These are phyloP conservation scores for Acacia acuminata DNA, from an alignment of 306 rosid species.

Conservation along the genomic window DNA sequence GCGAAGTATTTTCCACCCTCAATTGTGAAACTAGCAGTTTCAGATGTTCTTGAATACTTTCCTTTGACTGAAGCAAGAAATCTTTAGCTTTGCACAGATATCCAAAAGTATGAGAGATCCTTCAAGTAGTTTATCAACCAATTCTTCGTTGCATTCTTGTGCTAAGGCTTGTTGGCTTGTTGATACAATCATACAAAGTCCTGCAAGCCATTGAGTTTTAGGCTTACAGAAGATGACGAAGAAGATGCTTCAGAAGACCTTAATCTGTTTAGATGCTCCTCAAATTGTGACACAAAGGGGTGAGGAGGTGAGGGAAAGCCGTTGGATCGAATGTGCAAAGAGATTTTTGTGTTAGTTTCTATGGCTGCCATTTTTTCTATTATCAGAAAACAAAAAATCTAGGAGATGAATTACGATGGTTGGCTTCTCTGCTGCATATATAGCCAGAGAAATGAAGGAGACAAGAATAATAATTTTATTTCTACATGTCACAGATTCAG, in stretches of 20 bases:
- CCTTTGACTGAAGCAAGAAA: slow-evolving; percentile 1
- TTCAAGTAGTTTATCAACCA: slow-evolving; percentile 18
- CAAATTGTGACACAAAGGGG: slow-evolving; percentile 33
- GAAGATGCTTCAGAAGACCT: slow-evolving; percentile 20
- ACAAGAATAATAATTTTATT: slow-evolving; percentile 20
- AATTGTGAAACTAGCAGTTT: not conserved
- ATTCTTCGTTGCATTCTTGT: slow-evolving; percentile 11
- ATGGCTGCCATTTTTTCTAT: slow-evolving; percentile 39
- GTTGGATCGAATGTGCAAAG: slow-evolving; percentile 36
- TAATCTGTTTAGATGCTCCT: slow-evolving; percentile 33
- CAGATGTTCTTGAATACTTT: slow-evolving; percentile 8
- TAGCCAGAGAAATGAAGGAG: slow-evolving; percentile 21
- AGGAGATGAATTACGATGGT: slow-evolving; percentile 6
- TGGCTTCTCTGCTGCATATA: slow-evolving; percentile 33
- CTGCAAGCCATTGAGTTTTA: slow-evolving; percentile 27
- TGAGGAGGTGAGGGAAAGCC: slow-evolving; percentile 40
- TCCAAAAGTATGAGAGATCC: slow-evolving; percentile 40
- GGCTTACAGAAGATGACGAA: slow-evolving; percentile 27
- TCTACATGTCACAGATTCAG: slow-evolving; percentile 27
- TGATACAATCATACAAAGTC: slow-evolving; percentile 15
- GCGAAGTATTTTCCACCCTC: slow-evolving; percentile 26
- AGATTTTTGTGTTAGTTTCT: slow-evolving; percentile 27
- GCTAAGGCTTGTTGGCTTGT: slow-evolving; percentile 16
- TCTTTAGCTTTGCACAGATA: slow-evolving; percentile 21
- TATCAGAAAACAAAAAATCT: not conserved